These are phyloP conservation scores for Cytospora leucostoma DNA, from an alignment of 2,329 filamentous ascomycete species.

Conservation along the genomic window DNA sequence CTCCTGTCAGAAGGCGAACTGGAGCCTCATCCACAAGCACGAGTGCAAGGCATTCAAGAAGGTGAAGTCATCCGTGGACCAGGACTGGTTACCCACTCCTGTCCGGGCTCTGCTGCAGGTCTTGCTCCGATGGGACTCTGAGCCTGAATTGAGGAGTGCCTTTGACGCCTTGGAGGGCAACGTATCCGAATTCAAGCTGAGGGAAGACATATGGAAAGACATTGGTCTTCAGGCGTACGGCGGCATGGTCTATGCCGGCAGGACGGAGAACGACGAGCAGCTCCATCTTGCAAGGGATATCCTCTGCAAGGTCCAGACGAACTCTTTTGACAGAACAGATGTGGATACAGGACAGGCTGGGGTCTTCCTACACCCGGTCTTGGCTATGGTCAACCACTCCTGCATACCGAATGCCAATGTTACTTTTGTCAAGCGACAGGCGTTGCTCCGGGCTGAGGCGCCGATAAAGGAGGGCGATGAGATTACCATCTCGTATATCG, in stretches of 20 bases:
- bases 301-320: constrained; percentile 63
- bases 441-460: constrained; percentile 52
- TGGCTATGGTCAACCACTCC: constrained; percentile 65
- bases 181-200: constrained; percentile 40
- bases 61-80: constrained; percentile 36
- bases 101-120: constrained; percentile 56
- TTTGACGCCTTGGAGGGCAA: constrained; percentile 51
- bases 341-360: constrained; percentile 54
- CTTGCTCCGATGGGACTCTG: constrained; percentile 42
- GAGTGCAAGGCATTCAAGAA: constrained; percentile 54
- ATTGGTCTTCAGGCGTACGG: constrained; percentile 52
- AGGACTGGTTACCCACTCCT: constrained; percentile 52
- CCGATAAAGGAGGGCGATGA: constrained; percentile 55
- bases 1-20: constrained; percentile 56
- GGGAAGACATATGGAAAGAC: constrained; percentile 46
- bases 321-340: constrained; percentile 61
- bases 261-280: constrained; percentile 39
- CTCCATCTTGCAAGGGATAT: constrained; percentile 47
- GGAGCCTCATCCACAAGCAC: constrained; percentile 52
- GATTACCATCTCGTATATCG: constrained; percentile 63
- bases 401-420: constrained; percentile 63
- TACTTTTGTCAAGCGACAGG: constrained; percentile 53
- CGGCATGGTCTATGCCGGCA: constrained; percentile 50
- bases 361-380: constrained; percentile 56
- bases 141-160: constrained; percentile 36